Evolutionary conservation across 306 rosid genomes (phyloP).

Genomic region (Arachis hypogaea): DNA sequence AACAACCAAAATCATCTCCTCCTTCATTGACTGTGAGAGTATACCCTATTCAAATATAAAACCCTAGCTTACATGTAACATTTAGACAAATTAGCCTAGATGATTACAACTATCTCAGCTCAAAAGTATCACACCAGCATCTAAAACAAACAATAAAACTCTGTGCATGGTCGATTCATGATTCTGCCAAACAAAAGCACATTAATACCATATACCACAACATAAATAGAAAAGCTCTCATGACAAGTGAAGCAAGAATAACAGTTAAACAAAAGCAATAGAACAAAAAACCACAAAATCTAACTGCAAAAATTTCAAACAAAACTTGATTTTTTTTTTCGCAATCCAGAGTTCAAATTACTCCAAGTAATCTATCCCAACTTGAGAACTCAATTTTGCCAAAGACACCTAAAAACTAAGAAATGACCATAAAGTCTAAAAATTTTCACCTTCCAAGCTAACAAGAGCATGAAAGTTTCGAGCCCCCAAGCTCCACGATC

Average conservation of each 20-base stretch:
- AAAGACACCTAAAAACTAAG: background rate
- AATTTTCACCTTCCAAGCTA: constrained; percentile 71
- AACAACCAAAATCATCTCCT: constrained; percentile 6
- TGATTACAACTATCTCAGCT: constrained; percentile 1
- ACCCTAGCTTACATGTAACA: constrained; percentile 4
- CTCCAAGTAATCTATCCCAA: background rate
- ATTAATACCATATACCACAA: constrained; percentile 10
- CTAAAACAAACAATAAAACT: constrained; percentile 1
- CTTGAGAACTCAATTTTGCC: no score
- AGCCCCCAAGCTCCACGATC: constrained; percentile 98
- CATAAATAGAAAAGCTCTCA: background rate
- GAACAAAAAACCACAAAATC: background rate
- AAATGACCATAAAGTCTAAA: background rate
- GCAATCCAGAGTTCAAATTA: no score
- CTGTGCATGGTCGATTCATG: background rate
- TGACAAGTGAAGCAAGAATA: background rate
- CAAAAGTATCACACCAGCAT: constrained; percentile 11
- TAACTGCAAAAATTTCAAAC: constrained; percentile 7
- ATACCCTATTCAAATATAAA: constrained; percentile 21
- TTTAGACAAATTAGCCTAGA: constrained; percentile 16
- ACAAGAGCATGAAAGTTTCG: constrained; percentile 68
- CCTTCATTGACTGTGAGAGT: background rate
- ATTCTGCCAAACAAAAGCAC: background rate
- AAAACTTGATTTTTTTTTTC: background rate
- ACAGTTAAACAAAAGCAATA: background rate